phyloP scores from a whole-genome alignment of 768 basidiomycete genomes.

The Amanita rubescens region DNA sequence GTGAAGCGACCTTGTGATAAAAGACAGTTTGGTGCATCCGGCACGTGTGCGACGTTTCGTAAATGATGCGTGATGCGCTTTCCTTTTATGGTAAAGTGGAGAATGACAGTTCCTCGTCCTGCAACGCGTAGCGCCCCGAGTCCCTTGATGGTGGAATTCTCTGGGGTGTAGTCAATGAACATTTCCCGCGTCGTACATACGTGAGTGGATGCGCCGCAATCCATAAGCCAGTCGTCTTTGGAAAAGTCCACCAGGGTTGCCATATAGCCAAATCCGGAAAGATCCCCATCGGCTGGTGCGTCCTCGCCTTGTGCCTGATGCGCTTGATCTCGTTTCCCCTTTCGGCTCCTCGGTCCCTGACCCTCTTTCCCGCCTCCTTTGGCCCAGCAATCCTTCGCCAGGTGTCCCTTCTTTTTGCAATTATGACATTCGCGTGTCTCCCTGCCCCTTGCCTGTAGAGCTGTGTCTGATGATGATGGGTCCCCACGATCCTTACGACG shows the following conservation, averaged over 20 bases:
- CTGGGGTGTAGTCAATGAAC: conserved; percentile 14
- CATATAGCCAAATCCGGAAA: not conserved
- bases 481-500: too few species aligned
- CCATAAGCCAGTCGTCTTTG: conserved; percentile 17
- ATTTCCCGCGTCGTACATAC: conserved; percentile 15
- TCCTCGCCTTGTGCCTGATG: not conserved
- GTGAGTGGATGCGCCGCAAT: conserved; percentile 21
- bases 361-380: not conserved
- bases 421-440: conserved; percentile 19
- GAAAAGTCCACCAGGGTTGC: not conserved
- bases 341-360: not conserved
- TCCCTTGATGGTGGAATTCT: conserved; percentile 11
- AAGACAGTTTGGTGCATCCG: conserved; percentile 16
- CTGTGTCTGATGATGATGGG: not conserved
- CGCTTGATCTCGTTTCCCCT: not conserved
- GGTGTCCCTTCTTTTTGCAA: conserved; percentile 25
- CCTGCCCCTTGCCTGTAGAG: not conserved
- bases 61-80: conserved; percentile 12
- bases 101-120: conserved; percentile 14
- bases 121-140: conserved; percentile 1
- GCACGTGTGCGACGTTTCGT: conserved; percentile 14
- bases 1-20: conserved; percentile 15
- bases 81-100: conserved; percentile 13
- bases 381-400: conserved; percentile 14
- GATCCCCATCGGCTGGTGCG: not conserved